Conservation (phyloP, 352 stramenopile species). For the Achlya hypogyna region DNA sequence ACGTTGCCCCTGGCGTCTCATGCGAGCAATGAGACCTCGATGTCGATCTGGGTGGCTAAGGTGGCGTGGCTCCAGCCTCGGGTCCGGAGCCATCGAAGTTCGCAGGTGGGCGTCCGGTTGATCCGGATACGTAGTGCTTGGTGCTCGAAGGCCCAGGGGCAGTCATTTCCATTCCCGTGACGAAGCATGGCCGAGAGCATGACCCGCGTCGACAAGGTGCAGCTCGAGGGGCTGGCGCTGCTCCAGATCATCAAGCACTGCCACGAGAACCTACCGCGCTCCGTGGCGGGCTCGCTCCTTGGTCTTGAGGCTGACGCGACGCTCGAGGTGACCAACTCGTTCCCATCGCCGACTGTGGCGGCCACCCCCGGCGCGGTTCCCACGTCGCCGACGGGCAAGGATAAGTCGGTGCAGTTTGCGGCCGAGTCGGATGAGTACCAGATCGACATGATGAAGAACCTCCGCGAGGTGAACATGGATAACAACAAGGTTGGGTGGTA, state of each 20-base stretch:
- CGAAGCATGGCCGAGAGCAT: background rate
- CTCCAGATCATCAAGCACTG: constrained; percentile 98
- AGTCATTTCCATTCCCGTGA: constrained; percentile 7
- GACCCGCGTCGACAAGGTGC: constrained; percentile 47
- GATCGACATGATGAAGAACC: constrained; percentile 99
- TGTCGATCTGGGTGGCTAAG: background rate
- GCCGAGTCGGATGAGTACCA: constrained; percentile 91
- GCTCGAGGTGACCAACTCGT: constrained; percentile 97
- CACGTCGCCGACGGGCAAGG: constrained; percentile 46
- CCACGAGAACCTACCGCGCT: constrained; percentile 89
- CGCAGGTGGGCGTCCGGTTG: background rate
- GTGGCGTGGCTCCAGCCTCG: background rate
- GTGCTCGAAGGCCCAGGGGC: background rate
- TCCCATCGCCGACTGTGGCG: constrained; percentile 83
- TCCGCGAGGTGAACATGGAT: constrained; percentile 96
- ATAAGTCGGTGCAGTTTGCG: constrained; percentile 57
- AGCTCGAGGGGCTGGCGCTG: constrained; percentile 77
- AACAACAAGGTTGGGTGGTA: constrained; percentile 99
- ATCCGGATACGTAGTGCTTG: background rate
- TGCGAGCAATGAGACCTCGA: no score
- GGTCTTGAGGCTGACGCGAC: constrained; percentile 87
- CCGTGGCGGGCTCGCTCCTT: constrained; percentile 93
- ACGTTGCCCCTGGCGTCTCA: no score
- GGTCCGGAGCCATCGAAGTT: background rate
- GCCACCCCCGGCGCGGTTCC: constrained; percentile 26